Percentiles rank a stretch among this genome's conserved stretches.
phyloP scores from a whole-genome alignment of 371 early-diverging fungal species.

The Neoconidiobolus thromboides region DNA sequence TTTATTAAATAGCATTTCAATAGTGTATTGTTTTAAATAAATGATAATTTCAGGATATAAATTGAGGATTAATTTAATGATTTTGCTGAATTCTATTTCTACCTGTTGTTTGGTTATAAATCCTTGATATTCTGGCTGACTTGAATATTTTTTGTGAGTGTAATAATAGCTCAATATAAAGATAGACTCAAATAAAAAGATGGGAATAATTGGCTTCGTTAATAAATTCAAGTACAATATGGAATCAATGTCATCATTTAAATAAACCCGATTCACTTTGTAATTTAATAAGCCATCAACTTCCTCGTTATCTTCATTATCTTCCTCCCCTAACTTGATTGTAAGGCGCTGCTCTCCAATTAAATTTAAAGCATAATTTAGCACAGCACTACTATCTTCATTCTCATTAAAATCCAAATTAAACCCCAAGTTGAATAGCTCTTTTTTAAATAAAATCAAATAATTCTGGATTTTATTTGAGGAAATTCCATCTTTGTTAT shows the following conservation, averaged over 20 bases:
- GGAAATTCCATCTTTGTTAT: not conserved
- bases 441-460: no score
- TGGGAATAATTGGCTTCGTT: not conserved
- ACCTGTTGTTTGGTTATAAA: no score
- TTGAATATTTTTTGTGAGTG: no score
- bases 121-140: no score
- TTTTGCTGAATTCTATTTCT: no score
- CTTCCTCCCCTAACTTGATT: not conserved
- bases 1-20: no score
- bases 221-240: not conserved
- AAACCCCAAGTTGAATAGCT: not conserved
- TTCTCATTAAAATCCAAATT: not conserved
- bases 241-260: not conserved
- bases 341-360: not conserved
- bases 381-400: constrained; percentile 1
- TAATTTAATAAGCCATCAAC: not conserved
- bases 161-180: no score
- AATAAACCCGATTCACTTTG: not conserved
- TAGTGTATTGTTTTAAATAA: no score
- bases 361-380: not conserved
- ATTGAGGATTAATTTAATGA: no score
- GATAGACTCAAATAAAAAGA: not conserved
- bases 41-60: no score
- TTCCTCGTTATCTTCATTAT: not conserved
- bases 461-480: not conserved